Evolutionary conservation across 495 filamentous ascomycete genomes (phyloP).

Genomic region (Daldinia childiae): DNA sequence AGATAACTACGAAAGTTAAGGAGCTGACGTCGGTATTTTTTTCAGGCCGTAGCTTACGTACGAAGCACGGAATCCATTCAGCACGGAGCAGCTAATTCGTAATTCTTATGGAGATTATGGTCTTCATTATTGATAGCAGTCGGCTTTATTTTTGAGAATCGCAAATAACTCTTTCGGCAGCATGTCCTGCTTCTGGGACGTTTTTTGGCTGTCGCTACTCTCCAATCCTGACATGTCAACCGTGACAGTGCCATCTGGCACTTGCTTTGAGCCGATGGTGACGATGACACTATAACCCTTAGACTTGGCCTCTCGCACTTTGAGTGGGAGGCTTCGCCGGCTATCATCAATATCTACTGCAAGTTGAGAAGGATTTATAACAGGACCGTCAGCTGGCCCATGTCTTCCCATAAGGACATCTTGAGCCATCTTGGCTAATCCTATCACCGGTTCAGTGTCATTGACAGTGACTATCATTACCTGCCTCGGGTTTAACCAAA

Average conservation of each 20-base stretch:
- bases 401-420: constrained; percentile 54
- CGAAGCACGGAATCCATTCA: not conserved
- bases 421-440: constrained; percentile 62
- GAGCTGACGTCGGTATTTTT: not conserved
- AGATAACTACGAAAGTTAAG: constrained; percentile 34
- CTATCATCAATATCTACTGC: constrained; percentile 78
- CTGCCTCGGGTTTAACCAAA: constrained; percentile 90
- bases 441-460: constrained; percentile 66
- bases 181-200: constrained; percentile 43
- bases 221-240: constrained; percentile 47
- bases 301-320: constrained; percentile 74
- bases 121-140: constrained; percentile 45
- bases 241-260: constrained; percentile 46
- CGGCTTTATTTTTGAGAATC: constrained; percentile 48
- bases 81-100: constrained; percentile 4
- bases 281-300: constrained; percentile 80
- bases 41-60: not conserved
- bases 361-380: constrained; percentile 61
- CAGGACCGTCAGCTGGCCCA: constrained; percentile 50
- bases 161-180: constrained; percentile 46
- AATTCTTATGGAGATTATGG: constrained; percentile 7
- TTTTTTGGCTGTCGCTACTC: constrained; percentile 13
- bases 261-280: constrained; percentile 71
- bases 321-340: constrained; percentile 68
- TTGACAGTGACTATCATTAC: constrained; percentile 81